Base-by-base conservation (phyloP, 495 filamentous ascomycete species). In the Chlorociboria aeruginascens region DNA sequence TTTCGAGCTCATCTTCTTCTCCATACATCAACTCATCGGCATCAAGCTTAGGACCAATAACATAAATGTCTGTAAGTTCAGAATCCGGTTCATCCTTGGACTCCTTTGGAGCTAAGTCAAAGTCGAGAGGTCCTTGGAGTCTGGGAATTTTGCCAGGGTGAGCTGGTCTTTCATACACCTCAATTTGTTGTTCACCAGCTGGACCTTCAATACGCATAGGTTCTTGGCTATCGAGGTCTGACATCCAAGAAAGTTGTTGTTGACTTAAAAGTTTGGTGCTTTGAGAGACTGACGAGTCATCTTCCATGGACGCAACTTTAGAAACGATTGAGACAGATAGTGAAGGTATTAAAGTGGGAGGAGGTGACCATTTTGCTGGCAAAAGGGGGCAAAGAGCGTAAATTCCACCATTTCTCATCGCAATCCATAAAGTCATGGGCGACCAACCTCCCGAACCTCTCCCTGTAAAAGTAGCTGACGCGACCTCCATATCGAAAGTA, bases 371-470 rank as follows among this genome's bases (percentile, higher is more conserved):
- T 55, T 78, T 86, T 11, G 73, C 74, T 4, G 89, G 89, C 28
- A 95, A 65, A 4, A 95, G 71, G 8, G 89, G 89, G 61, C 89
- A 94, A n/a, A 95, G 66, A 7, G 86, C 85, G 54, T 95, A 95
- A 7, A 95, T 74, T 55, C 93, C 88, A 4, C 89, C 89, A 25
- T 84, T 82, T 32, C 70, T 72, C 86, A 94, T 95, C 12, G 85
- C 87, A 38, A 94, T 66, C 87, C 87, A 95, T 13, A 95, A 66
- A 2, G 89, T 93, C 86, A 92, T 94, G 11, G 85, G 72, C 7
- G 85, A 82, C 89, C 89, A 95, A 29, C 81, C 82, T 55, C 85
- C 78, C 43, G 89, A 85, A 29, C 79, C 82, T 45, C 67, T 78
- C 14, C 79, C 79, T 0, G 82, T 83, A 64, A 95, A 94, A 57